Conservation (phyloP, 805 yeast genomes). For the Zygosaccharomyces lentus region DNA sequence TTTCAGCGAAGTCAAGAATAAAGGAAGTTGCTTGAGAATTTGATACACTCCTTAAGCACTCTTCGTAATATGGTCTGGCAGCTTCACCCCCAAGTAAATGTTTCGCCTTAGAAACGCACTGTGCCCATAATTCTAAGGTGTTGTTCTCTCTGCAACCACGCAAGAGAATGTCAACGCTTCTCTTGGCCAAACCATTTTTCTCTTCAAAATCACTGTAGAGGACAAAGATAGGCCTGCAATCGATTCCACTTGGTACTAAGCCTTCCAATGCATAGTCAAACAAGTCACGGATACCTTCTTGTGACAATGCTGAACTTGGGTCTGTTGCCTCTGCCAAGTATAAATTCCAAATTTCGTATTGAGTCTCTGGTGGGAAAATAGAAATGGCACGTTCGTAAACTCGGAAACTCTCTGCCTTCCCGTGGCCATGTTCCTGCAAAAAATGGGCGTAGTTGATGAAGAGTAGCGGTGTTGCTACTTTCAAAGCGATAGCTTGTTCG, state of each 20-base stretch:
- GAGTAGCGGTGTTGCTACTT: slow-evolving; percentile 63
- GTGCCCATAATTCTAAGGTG: slow-evolving; percentile 36
- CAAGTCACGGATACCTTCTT: slow-evolving; percentile 62
- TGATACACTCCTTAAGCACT: slow-evolving; percentile 48
- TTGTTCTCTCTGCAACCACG: slow-evolving; percentile 35
- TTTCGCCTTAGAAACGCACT: slow-evolving; percentile 40
- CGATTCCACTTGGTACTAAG: slow-evolving; percentile 42
- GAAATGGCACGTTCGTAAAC: slow-evolving; percentile 66
- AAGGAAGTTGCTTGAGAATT: slow-evolving; percentile 41
- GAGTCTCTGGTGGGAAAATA: slow-evolving; percentile 50
- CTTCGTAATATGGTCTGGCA: slow-evolving; percentile 47
- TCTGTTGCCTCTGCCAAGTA: slow-evolving; percentile 54
- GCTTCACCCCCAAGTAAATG: slow-evolving; percentile 40
- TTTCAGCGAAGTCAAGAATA: slow-evolving; percentile 48
- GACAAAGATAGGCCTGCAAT: slow-evolving; percentile 46
- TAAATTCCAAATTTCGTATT: slow-evolving; percentile 65
- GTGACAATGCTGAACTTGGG: slow-evolving; percentile 26
- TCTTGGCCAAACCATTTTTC: slow-evolving; percentile 45
- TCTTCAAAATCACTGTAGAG: slow-evolving; percentile 63
- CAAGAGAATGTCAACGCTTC: slow-evolving; percentile 46
- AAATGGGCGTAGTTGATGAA: slow-evolving; percentile 64
- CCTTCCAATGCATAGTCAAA: slow-evolving; percentile 62
- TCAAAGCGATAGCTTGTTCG: slow-evolving; percentile 51
- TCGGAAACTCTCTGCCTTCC: slow-evolving; percentile 46
- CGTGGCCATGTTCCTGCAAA: slow-evolving; percentile 42